Evolutionary conservation across 257 asterid genomes (phyloP).

Genomic region (Coffea canephora): DNA sequence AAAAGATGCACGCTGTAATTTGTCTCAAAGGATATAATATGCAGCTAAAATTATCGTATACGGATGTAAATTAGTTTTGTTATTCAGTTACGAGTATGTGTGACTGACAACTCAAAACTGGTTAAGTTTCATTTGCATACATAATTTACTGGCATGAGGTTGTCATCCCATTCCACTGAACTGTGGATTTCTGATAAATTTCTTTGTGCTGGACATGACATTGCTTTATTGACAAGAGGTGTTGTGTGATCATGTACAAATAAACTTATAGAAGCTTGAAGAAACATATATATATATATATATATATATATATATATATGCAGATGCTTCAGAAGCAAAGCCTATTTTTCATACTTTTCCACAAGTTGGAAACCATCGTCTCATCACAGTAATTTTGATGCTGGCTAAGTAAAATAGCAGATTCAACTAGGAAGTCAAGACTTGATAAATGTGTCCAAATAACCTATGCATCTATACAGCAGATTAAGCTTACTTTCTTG

Average conservation of each 20-base stretch:
- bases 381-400: neutral
- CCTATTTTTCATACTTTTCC: neutral
- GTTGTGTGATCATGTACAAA: neutral
- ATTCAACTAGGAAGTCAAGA: neutral
- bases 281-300: neutral
- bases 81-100: too few relatives aligned
- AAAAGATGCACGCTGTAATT: neutral
- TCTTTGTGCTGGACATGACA: neutral
- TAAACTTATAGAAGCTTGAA: neutral
- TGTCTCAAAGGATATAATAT: neutral
- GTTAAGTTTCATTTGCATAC: too few relatives aligned
- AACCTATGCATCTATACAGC: neutral
- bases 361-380: neutral
- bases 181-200: neutral
- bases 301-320: too few relatives aligned
- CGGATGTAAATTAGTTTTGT: neutral
- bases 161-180: neutral
- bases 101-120: too few relatives aligned
- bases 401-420: neutral
- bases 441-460: neutral
- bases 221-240: neutral
- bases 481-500: constrained; percentile 19
- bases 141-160: neutral
- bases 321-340: neutral
- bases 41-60: neutral